Conservation (phyloP, 495 filamentous ascomycete species). For the Neurospora intermedia region DNA sequence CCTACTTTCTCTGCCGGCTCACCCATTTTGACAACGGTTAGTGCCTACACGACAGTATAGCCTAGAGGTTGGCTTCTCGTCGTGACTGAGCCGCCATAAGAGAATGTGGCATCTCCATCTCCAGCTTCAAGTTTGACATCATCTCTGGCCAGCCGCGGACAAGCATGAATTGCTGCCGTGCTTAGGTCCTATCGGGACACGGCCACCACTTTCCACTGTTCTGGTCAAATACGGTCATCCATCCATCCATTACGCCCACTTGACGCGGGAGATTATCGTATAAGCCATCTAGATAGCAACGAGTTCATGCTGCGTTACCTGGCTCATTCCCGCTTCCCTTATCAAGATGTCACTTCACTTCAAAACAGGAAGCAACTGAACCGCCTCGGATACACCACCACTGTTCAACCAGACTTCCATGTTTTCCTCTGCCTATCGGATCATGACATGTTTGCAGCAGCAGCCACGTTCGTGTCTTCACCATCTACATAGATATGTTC, state of each 20-base stretch:
- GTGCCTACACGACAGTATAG: no score
- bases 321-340: background rate
- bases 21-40: background rate
- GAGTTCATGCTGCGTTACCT: background rate
- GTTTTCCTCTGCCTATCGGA: background rate
- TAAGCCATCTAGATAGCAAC: background rate
- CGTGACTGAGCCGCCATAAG: no score
- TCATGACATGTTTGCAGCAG: background rate
- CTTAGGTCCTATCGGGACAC: background rate
- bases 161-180: background rate
- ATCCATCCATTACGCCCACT: background rate
- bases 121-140: background rate
- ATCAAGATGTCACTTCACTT: background rate
- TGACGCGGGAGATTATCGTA: background rate
- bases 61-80: no score
- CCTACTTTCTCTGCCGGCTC: background rate
- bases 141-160: background rate
- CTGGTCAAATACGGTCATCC: background rate
- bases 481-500: background rate
- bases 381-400: background rate
- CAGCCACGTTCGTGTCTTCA: background rate
- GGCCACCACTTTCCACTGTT: background rate
- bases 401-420: background rate
- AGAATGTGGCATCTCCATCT: background rate
- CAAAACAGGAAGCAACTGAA: background rate